A percentile compares a stretch with the other conserved stretches of the same genome.
These are phyloP conservation scores for Dipteronia dyeriana DNA, from an alignment of 345 rosid species.

Conservation along the genomic window DNA sequence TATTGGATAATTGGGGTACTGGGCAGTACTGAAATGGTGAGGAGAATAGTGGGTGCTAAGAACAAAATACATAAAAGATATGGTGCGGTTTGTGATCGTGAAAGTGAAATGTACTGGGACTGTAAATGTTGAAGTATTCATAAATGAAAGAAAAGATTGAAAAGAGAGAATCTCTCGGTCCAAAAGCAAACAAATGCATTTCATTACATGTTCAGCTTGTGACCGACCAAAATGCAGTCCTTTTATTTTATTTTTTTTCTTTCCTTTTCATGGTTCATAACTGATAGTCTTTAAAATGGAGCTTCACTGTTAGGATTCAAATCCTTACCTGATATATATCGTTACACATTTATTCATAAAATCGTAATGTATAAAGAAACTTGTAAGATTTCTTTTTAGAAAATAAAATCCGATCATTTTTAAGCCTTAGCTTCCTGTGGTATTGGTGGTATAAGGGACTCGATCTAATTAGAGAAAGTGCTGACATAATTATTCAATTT, in stretches of 20 bases:
- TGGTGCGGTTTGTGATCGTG: constrained; percentile 15
- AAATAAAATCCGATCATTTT: too few relatives aligned
- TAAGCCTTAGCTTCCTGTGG: too few relatives aligned
- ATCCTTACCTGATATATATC: too few relatives aligned
- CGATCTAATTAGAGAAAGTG: too few relatives aligned
- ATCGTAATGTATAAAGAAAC: too few relatives aligned
- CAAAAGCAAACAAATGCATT: constrained; percentile 14
- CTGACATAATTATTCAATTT: too few relatives aligned
- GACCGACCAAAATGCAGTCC: neutral
- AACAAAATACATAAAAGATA: constrained; percentile 5
- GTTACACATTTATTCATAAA: too few relatives aligned
- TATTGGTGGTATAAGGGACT: too few relatives aligned
- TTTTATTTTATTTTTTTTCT: neutral
- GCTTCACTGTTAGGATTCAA: too few relatives aligned
- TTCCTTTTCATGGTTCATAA: neutral
- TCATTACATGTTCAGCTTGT: neutral
- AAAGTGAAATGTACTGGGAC: constrained; percentile 26
- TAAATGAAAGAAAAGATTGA: neutral
- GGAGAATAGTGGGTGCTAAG: neutral
- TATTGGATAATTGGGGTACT: neutral
- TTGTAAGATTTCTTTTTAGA: too few relatives aligned
- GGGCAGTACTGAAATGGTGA: neutral
- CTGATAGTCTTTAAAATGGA: too few relatives aligned
- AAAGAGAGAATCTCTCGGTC: constrained; percentile 17
- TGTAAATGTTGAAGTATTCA: constrained; percentile 21